Evolutionary conservation across 768 basidiomycete genomes (phyloP), one percentile per base, ranked within the genome.

Genomic region (Xerocomellus chrysenteron): DNA sequence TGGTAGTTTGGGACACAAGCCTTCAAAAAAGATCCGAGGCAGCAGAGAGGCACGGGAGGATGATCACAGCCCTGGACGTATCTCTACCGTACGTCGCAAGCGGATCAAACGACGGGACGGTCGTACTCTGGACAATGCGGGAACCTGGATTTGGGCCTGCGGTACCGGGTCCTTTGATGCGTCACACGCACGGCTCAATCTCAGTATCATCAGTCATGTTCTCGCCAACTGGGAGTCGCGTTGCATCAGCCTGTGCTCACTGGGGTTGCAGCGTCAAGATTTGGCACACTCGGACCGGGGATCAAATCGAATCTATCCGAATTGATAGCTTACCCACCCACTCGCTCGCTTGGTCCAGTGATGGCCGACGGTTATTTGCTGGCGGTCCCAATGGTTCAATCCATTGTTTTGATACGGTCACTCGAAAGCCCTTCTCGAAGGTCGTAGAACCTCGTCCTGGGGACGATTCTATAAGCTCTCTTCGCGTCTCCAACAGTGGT

Each of bases 301-400:
- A 50, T 8, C 54, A 46, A 40, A 24, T 61, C 14, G 35, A 35
- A 39, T 59, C 21, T 16, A 33, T 61, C 32, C 40, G 53, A n/a
- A 12, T 43, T 21, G 43, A 55, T 13, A 24, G 24, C 2, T 24
- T 19, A 43, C 54, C 54, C 10, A 50, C 51, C 2, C 45, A 37
- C 45, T 56, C 55, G 1, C 52, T 62, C 6, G 45, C 51, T 16
- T 59, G 61, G 58, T 56, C 52, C 13, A 10, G 5, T 26, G 58
- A 54, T 13, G 52, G 52, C 9, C 54, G 16, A n/a, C 52, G 45
- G 5, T 48, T 59, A 30, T 62, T 62, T 32, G 55, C 58, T 35
- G 61, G 54, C 0, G 47, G 55, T 2, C 36, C 54, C 6, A 28
- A 32, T 32, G 61, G 58, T 32, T 53, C 54, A 6, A 41, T 56